Percentiles rank a stretch among this genome's conserved stretches.
phyloP scores from a whole-genome alignment of 176 grass and related monocot species.

The Thalia dealbata region DNA sequence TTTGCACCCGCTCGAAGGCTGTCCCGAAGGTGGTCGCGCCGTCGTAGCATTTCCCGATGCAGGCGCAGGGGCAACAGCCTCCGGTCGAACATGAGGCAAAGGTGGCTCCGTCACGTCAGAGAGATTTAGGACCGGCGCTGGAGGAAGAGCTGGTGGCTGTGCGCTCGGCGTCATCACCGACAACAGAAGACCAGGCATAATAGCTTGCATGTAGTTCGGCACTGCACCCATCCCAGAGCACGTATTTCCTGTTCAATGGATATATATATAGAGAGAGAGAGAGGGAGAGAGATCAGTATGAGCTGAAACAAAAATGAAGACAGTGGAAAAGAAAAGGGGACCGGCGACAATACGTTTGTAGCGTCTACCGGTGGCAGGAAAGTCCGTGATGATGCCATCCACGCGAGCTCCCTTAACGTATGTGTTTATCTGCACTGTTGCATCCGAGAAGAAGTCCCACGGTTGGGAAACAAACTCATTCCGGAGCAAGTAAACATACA shows the following conservation, averaged over 20 bases:
- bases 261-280: too few species aligned
- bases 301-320: background rate
- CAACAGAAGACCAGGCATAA: constrained; percentile 25
- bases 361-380: constrained; percentile 50
- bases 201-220: constrained; percentile 26
- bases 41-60: background rate
- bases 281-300: too few species aligned
- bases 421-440: constrained; percentile 60
- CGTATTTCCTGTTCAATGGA: constrained; percentile 45
- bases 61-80: constrained; percentile 23
- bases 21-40: background rate
- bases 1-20: background rate
- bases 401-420: constrained; percentile 27
- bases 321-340: background rate
- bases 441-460: constrained; percentile 64
- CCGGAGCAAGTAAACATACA: constrained; percentile 48
- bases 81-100: constrained; percentile 26
- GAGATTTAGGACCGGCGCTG: constrained; percentile 32
- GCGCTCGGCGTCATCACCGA: background rate
- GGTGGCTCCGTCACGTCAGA: constrained; percentile 50
- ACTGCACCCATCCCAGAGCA: constrained; percentile 47
- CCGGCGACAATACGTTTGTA: constrained; percentile 46
- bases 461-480: constrained; percentile 62
- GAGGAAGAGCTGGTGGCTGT: constrained; percentile 33
- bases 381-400: constrained; percentile 87